Evolutionary conservation across 1,284 basidiomycete genomes (phyloP).

Genomic region (Fistulina hepatica): DNA sequence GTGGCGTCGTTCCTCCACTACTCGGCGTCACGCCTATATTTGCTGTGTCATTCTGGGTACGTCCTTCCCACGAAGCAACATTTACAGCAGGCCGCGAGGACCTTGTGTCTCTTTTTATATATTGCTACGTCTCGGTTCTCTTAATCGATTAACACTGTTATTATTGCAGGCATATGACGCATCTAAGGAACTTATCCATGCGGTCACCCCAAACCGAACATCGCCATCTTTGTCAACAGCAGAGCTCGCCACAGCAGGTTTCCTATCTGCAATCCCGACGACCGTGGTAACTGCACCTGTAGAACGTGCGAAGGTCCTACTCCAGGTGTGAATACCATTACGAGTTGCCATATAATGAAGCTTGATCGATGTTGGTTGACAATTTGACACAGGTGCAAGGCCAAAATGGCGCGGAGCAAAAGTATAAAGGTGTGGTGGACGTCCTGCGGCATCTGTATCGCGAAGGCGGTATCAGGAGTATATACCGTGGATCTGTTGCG

Average conservation of each 20-base stretch:
- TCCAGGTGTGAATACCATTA: slow-evolving; percentile 57
- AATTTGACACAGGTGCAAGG: slow-evolving; percentile 71
- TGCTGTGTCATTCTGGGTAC: slow-evolving; percentile 95
- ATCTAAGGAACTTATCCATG: slow-evolving; percentile 82
- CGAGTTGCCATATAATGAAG: background rate
- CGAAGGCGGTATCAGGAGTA: slow-evolving; percentile 87
- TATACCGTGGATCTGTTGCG: slow-evolving; percentile 89
- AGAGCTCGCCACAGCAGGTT: slow-evolving; percentile 90
- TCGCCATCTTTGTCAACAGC: slow-evolving; percentile 56
- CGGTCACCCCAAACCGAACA: slow-evolving; percentile 58
- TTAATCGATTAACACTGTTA: no score
- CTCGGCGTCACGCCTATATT: slow-evolving; percentile 98
- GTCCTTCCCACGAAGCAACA: slow-evolving; percentile 16
- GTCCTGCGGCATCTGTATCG: slow-evolving; percentile 88
- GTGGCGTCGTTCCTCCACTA: slow-evolving; percentile 93
- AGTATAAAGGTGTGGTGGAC: slow-evolving; percentile 89
- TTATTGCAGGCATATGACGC: slow-evolving; percentile 76
- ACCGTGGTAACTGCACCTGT: slow-evolving; percentile 91
- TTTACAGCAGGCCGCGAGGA: slow-evolving; percentile 2
- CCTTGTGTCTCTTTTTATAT: no score
- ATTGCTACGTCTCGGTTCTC: no score
- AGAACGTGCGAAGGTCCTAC: slow-evolving; percentile 92
- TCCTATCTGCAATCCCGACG: slow-evolving; percentile 89
- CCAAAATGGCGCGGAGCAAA: slow-evolving; percentile 59
- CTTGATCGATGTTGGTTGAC: background rate